These are phyloP conservation scores for Candida peoriensis DNA, from an alignment of 805 yeast species.

Conservation along the genomic window DNA sequence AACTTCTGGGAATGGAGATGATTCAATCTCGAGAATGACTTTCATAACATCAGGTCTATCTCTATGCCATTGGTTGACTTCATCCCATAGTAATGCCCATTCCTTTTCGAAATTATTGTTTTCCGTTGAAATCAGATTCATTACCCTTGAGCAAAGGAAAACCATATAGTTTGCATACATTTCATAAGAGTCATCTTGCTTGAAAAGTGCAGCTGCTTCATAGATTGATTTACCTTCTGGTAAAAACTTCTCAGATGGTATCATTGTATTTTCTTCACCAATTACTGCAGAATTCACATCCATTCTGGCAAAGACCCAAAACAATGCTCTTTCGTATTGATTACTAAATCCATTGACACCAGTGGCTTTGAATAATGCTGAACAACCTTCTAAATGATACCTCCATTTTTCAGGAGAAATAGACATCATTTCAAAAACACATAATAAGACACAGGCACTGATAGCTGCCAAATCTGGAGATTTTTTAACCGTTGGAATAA, in stretches of 20 bases:
- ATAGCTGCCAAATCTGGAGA: constrained; percentile 26
- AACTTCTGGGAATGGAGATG: constrained; percentile 33
- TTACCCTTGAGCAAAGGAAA: constrained; percentile 32
- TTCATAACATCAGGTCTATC: constrained; percentile 32
- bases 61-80: constrained; percentile 33
- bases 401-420: constrained; percentile 35
- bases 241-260: constrained; percentile 31
- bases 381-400: constrained; percentile 35
- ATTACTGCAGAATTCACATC: constrained; percentile 34
- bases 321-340: constrained; percentile 31
- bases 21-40: constrained; percentile 28
- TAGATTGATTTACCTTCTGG: constrained; percentile 22
- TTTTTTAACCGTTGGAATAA: constrained; percentile 31
- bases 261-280: constrained; percentile 33
- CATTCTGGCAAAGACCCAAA: constrained; percentile 41
- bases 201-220: constrained; percentile 23
- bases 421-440: constrained; percentile 39
- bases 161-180: constrained; percentile 38
- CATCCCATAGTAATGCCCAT: constrained; percentile 38
- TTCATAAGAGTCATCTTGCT: constrained; percentile 23
- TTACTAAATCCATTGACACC: constrained; percentile 34
- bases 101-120: constrained; percentile 28
- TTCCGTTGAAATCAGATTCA: constrained; percentile 28
- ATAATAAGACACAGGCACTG: constrained; percentile 35
- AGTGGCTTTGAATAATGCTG: constrained; percentile 32